Conservation (phyloP, 1,284 basidiomycete species). For the Papiliotrema fonsecae region DNA sequence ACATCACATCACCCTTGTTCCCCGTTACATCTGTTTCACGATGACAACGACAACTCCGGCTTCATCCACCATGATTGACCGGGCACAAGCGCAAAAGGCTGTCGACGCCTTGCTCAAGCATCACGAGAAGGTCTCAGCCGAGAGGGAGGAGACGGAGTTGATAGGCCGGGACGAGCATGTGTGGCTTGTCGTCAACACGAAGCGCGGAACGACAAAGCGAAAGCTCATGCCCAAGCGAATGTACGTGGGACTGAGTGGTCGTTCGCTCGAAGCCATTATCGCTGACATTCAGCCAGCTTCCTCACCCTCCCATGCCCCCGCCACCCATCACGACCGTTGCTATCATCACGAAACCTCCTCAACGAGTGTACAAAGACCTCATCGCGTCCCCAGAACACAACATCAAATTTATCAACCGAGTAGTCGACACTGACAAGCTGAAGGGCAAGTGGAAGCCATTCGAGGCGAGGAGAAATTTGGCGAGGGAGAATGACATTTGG, state of each 20-base stretch:
- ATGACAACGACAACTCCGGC: neutral
- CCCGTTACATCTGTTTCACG: neutral
- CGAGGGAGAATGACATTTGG: constrained; percentile 87
- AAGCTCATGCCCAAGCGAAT: constrained; percentile 78
- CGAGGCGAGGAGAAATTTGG: constrained; percentile 76
- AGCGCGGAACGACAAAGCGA: constrained; percentile 68
- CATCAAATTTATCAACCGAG: constrained; percentile 82
- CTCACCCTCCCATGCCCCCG: constrained; percentile 65
- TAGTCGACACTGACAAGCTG: constrained; percentile 85
- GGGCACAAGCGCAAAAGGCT: constrained; percentile 69
- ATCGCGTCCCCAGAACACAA: constrained; percentile 59
- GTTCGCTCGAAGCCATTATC: neutral
- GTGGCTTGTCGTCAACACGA: constrained; percentile 79
- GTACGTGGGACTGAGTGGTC: constrained; percentile 53
- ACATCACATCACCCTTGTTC: neutral
- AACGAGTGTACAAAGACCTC: constrained; percentile 91
- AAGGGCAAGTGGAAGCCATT: constrained; percentile 91
- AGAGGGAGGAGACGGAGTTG: constrained; percentile 70
- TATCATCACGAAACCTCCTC: constrained; percentile 91
- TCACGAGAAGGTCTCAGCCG: constrained; percentile 59
- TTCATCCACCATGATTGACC: neutral
- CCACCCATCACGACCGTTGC: constrained; percentile 76
- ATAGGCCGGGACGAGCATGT: constrained; percentile 74
- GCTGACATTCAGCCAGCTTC: constrained; percentile 49
- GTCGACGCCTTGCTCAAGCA: constrained; percentile 69